Evolutionary conservation across 2,329 filamentous ascomycete species (phyloP).

Genomic region (Beauveria rudraprayagi): DNA sequence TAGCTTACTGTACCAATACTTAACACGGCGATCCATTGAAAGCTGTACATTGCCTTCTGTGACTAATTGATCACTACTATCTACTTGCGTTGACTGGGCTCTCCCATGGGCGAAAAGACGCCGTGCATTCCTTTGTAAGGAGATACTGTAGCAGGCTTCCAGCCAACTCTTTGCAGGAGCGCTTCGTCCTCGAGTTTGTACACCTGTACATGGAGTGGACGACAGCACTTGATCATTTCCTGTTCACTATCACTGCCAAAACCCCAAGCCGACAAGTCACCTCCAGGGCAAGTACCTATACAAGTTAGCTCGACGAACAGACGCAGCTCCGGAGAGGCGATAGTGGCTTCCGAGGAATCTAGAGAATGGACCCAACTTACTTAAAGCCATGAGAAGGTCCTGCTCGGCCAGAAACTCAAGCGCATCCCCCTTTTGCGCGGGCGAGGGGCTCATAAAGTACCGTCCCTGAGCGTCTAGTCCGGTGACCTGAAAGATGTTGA

Average conservation of each 20-base stretch:
- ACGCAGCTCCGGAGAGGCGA: no score
- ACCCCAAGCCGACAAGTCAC: slow-evolving; percentile 74
- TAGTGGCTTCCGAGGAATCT: not conserved
- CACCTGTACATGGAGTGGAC: slow-evolving; percentile 67
- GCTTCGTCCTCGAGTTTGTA: slow-evolving; percentile 50
- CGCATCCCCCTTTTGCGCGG: slow-evolving; percentile 46
- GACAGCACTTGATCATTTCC: slow-evolving; percentile 62
- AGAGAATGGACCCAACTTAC: slow-evolving; percentile 24
- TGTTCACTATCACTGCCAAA: slow-evolving; percentile 62
- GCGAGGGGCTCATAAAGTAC: slow-evolving; percentile 67
- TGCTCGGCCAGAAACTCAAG: slow-evolving; percentile 77
- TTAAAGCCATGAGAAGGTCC: slow-evolving; percentile 56
- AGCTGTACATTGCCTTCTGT: not conserved
- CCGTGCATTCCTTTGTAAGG: slow-evolving; percentile 61
- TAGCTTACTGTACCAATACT: slow-evolving; percentile 12
- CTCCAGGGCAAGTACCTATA: slow-evolving; percentile 64
- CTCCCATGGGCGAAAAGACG: slow-evolving; percentile 29
- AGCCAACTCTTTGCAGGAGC: slow-evolving; percentile 45
- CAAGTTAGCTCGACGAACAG: slow-evolving; percentile 27
- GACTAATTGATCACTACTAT: not conserved
- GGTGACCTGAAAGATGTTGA: slow-evolving; percentile 82
- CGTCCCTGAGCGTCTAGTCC: slow-evolving; percentile 62
- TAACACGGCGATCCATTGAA: slow-evolving; percentile 10
- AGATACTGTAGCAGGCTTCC: slow-evolving; percentile 53
- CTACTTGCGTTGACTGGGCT: slow-evolving; percentile 11